Percentiles rank a stretch among this genome's conserved stretches.
Evolutionary conservation across 2,329 filamentous ascomycete genomes (phyloP).

Genomic region (Botrytis cinerea): DNA sequence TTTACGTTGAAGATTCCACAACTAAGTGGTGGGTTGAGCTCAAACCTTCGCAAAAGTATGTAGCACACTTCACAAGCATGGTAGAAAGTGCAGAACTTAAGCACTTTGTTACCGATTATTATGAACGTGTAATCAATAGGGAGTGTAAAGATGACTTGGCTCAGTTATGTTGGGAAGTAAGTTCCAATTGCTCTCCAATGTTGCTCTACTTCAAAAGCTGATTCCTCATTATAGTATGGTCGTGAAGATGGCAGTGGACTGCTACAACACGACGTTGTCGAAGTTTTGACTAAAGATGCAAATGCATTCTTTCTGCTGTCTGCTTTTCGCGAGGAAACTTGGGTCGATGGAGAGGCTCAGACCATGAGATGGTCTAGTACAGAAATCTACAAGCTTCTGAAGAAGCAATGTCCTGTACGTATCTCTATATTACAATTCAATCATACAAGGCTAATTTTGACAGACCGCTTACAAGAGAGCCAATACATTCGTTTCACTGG

Average conservation of each 20-base stretch:
- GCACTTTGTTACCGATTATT: slow-evolving; percentile 25
- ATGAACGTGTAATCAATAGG: slow-evolving; percentile 9
- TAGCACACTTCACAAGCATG: slow-evolving; percentile 12
- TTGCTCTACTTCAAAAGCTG: background rate
- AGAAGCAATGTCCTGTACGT: slow-evolving; percentile 19
- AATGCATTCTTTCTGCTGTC: slow-evolving; percentile 23
- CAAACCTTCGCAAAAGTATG: slow-evolving; percentile 20
- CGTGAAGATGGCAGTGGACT: slow-evolving; percentile 22
- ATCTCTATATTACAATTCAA: background rate
- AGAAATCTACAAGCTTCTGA: slow-evolving; percentile 13
- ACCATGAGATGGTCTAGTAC: slow-evolving; percentile 8
- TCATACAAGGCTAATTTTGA: background rate
- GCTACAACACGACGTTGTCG: background rate
- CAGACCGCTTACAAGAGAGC: background rate
- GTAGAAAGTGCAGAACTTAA: slow-evolving; percentile 22
- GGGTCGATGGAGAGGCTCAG: slow-evolving; percentile 1
- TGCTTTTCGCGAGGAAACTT: slow-evolving; percentile 14
- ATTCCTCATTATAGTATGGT: slow-evolving; percentile 1
- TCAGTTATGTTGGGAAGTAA: slow-evolving; percentile 21
- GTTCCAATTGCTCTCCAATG: background rate
- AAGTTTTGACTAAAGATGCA: slow-evolving; percentile 18
- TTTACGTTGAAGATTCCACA: slow-evolving; percentile 18
- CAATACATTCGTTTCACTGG: background rate
- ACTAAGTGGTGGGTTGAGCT: slow-evolving; percentile 20
- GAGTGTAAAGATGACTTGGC: slow-evolving; percentile 10